Conservation (phyloP, 352 stramenopile species). For the Globisporangium mamillatum region DNA sequence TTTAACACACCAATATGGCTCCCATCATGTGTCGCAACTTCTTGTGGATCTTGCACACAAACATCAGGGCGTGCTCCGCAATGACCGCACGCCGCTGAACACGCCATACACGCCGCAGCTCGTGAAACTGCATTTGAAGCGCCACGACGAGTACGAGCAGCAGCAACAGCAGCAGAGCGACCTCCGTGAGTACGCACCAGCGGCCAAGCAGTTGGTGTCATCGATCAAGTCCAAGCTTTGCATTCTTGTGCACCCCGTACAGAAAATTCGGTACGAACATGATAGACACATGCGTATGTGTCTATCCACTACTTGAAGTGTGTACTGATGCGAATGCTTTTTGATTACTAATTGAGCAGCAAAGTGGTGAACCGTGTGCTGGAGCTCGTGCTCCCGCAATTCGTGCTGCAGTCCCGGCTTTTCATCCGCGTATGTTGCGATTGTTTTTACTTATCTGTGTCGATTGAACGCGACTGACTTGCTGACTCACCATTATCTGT, state of each 20-base stretch:
- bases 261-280: constrained; percentile 42
- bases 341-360: constrained; percentile 1
- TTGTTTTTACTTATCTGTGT: background rate
- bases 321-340: background rate
- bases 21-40: background rate
- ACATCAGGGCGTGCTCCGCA: constrained; percentile 52
- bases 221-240: constrained; percentile 45
- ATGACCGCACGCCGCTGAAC: constrained; percentile 76
- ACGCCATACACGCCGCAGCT: constrained; percentile 83
- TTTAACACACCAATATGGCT: background rate
- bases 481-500: background rate
- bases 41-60: constrained; percentile 3
- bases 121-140: constrained; percentile 74
- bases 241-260: constrained; percentile 35
- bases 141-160: constrained; percentile 57
- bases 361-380: constrained; percentile 34
- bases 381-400: constrained; percentile 35
- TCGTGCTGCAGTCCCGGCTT: constrained; percentile 34
- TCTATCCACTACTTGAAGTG: background rate
- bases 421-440: constrained; percentile 35
- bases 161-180: constrained; percentile 26
- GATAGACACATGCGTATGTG: background rate
- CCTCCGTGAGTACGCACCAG: constrained; percentile 24
- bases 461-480: background rate
- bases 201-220: constrained; percentile 24